Evolutionary conservation across 2,329 filamentous ascomycete genomes (phyloP).

Genomic region (Aspergillus uvarum): DNA sequence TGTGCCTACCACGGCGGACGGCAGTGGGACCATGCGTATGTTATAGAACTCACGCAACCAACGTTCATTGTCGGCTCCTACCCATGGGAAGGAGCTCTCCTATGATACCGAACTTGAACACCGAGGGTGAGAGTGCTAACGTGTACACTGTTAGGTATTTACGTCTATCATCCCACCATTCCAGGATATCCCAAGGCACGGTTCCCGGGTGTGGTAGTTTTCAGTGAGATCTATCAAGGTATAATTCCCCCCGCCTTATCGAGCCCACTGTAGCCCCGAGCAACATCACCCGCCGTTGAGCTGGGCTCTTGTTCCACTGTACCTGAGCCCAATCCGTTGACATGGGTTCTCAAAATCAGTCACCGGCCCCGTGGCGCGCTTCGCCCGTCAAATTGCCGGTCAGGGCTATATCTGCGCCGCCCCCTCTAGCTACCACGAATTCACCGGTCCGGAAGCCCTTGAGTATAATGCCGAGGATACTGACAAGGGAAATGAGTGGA

Average conservation of each 20-base stretch:
- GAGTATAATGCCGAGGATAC: conserved; percentile 87
- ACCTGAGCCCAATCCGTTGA: not conserved
- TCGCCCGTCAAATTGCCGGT: conserved; percentile 85
- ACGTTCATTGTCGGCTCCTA: not conserved
- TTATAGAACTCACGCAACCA: not conserved
- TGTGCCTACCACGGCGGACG: conserved; percentile 41
- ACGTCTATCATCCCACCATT: conserved; percentile 82
- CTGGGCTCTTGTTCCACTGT: not conserved
- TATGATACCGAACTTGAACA: not conserved
- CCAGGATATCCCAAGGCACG: conserved; percentile 83
- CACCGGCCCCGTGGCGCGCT: conserved; percentile 83
- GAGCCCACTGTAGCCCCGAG: not conserved
- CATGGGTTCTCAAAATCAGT: conserved; percentile 52
- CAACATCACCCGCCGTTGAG: not conserved
- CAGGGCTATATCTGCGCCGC: conserved; percentile 93
- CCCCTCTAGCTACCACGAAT: conserved; percentile 90
- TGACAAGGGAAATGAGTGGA: conserved; percentile 82
- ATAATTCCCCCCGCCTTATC: conserved; percentile 7
- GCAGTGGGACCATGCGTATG: conserved; percentile 41
- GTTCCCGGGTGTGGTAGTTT: conserved; percentile 84
- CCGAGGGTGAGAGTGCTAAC: not conserved
- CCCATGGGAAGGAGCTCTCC: not conserved
- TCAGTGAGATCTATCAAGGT: conserved; percentile 97
- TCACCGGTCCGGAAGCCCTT: conserved; percentile 78
- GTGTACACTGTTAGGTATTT: conserved; percentile 63